Conservation (phyloP, 23 red algal genomes). For the Chondrus crispus region DNA sequence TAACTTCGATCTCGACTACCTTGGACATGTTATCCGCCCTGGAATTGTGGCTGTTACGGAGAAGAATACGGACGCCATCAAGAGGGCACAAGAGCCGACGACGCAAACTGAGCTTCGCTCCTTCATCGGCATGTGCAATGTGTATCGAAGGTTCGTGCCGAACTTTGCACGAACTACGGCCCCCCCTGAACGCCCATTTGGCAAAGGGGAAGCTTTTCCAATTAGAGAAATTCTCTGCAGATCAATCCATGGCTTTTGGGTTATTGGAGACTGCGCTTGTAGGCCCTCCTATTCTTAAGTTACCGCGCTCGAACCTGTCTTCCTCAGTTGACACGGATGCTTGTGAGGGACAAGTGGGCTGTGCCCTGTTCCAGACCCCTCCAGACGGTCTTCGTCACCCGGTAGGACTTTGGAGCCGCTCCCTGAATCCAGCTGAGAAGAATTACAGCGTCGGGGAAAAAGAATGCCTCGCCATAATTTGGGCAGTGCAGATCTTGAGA, state of each 20-base stretch:
- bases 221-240: not conserved
- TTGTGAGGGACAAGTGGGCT: not conserved
- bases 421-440: not conserved
- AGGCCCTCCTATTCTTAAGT: not conserved
- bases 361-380: not conserved
- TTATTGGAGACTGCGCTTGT: not conserved
- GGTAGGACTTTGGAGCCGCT: not conserved
- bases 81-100: not conserved
- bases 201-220: not conserved
- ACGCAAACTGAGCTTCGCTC: not conserved
- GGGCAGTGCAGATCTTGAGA: not conserved
- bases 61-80: not conserved
- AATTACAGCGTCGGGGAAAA: not conserved
- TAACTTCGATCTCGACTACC: too few species aligned
- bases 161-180: not conserved
- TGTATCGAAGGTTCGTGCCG: slow-evolving; percentile 10
- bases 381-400: not conserved
- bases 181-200: not conserved
- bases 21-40: slow-evolving; percentile 3
- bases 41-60: not conserved
- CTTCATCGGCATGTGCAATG: not conserved
- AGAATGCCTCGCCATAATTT: not conserved
- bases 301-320: not conserved
- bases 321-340: slow-evolving; percentile 17
- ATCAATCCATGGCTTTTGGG: not conserved